A percentile compares a stretch with the other conserved stretches of the same genome.
Conservation (phyloP, 176 grass and related monocot genomes). For the Oryza glaberrima region DNA sequence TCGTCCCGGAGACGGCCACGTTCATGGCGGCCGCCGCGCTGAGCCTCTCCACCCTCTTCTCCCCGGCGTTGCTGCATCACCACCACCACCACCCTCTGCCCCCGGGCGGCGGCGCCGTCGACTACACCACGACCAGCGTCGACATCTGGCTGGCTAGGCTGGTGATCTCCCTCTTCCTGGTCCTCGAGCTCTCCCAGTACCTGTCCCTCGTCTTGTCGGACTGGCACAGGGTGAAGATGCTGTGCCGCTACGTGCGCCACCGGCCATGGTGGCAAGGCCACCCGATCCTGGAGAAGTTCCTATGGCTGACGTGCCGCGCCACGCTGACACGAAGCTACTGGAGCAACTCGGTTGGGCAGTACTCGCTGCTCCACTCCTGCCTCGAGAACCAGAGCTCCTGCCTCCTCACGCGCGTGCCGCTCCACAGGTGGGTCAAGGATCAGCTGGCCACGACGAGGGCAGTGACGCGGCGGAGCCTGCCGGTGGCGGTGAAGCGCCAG, state of each 20-base stretch:
- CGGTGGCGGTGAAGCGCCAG: neutral
- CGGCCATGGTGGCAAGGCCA: neutral
- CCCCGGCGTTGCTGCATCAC: neutral
- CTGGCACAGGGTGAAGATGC: conserved; percentile 35
- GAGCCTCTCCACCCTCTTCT: conserved; percentile 12
- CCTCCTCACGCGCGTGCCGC: neutral
- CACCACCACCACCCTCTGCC: neutral
- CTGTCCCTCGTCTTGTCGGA: neutral
- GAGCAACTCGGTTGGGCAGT: conserved; percentile 33
- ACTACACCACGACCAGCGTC: neutral
- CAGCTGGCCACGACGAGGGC: neutral
- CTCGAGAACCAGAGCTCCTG: neutral
- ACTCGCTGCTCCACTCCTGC: conserved; percentile 2
- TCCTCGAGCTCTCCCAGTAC: conserved; percentile 21
- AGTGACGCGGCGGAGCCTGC: neutral
- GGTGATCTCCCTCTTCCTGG: neutral
- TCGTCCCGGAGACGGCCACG: neutral
- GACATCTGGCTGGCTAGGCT: neutral
- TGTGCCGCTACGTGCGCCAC: neutral
- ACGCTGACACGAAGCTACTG: conserved; percentile 5
- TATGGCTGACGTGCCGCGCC: neutral
- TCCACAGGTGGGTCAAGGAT: neutral
- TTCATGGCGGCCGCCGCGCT: neutral
- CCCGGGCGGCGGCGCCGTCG: neutral
- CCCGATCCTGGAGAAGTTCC: neutral